Conservation (phyloP, 2,329 filamentous ascomycete species). For the Sporothrix luriei region DNA sequence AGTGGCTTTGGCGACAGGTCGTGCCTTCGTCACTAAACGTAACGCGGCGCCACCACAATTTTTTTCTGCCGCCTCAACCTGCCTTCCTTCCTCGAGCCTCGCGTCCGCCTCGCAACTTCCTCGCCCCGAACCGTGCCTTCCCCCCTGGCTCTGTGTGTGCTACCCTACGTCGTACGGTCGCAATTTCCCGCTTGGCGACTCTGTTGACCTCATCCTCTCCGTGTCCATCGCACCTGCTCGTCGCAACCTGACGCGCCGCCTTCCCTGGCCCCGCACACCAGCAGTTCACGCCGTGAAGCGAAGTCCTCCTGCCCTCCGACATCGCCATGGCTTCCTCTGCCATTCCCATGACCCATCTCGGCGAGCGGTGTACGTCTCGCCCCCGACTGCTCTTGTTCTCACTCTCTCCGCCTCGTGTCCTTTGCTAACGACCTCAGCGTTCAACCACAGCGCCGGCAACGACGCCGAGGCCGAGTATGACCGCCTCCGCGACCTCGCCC, state of each 20-base stretch:
- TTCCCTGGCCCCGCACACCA: background rate
- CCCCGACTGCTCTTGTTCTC: too few species aligned
- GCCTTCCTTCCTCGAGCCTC: conserved; percentile 1
- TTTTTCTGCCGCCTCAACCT: background rate
- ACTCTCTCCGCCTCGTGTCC: background rate
- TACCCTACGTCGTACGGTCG: conserved; percentile 23
- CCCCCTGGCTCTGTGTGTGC: conserved; percentile 15
- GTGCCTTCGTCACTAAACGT: background rate
- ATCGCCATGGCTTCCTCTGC: conserved; percentile 33
- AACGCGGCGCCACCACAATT: conserved; percentile 10
- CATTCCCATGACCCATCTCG: conserved; percentile 49
- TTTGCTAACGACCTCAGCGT: conserved; percentile 55
- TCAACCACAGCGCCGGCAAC: conserved; percentile 69
- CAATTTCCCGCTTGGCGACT: conserved; percentile 16
- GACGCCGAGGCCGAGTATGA: conserved; percentile 87
- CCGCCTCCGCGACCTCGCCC: conserved; percentile 79
- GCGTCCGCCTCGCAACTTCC: background rate
- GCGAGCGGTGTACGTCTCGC: conserved; percentile 49
- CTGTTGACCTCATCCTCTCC: background rate
- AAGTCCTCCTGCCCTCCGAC: conserved; percentile 1
- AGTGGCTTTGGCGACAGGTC: background rate
- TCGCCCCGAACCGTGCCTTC: background rate
- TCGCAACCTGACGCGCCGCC: conserved; percentile 5
- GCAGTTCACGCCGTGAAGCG: background rate
- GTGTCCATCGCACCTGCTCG: background rate